Evolutionary conservation across 768 basidiomycete species (phyloP).

Genomic region (Kwoniella dejecticola): DNA sequence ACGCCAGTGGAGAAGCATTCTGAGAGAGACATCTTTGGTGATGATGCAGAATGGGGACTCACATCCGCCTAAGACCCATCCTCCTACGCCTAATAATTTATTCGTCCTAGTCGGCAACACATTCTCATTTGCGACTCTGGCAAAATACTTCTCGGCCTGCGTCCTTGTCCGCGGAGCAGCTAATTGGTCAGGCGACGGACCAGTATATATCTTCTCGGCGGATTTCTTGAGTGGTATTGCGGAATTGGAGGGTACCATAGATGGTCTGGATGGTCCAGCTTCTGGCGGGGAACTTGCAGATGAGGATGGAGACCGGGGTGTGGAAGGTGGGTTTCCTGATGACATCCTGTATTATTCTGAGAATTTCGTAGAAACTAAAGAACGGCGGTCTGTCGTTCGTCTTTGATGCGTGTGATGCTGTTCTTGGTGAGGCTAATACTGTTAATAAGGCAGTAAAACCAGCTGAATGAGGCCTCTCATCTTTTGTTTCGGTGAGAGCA

Average conservation of each 20-base stretch:
- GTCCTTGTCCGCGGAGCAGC: constrained; percentile 16
- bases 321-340: background rate
- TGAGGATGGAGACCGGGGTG: constrained; percentile 4
- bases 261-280: background rate
- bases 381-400: background rate
- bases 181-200: constrained; percentile 27
- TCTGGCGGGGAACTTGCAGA: background rate
- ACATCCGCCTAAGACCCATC: constrained; percentile 40
- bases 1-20: background rate
- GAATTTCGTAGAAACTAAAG: background rate
- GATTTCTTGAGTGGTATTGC: constrained; percentile 5
- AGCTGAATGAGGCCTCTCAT: background rate
- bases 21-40: background rate
- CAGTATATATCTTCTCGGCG: constrained; percentile 35
- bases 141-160: constrained; percentile 42
- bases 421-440: background rate
- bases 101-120: constrained; percentile 27
- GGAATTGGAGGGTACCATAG: background rate
- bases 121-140: constrained; percentile 31
- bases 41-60: constrained; percentile 15
- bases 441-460: background rate
- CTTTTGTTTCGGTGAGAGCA: background rate
- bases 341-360: background rate
- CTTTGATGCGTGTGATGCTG: background rate
- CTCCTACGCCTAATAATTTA: constrained; percentile 39